Conservation (phyloP, 371 early-diverging fungal genomes). For the Capillidium heterosporum region DNA sequence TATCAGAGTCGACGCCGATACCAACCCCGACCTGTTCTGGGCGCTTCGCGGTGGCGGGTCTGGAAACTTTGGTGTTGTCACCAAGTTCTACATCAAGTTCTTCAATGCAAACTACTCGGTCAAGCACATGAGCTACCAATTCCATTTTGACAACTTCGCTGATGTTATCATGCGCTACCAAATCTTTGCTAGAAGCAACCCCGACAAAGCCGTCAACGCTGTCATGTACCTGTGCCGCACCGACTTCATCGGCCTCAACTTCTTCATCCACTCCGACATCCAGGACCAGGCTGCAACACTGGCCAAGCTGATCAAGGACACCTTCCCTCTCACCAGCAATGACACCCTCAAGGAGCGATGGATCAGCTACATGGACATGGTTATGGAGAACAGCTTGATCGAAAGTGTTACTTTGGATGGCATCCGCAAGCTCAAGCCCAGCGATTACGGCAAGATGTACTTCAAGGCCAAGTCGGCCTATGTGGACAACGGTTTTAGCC, state of each 20-base stretch:
- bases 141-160: conserved; percentile 2
- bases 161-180: background rate
- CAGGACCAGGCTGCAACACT: too few species aligned
- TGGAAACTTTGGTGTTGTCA: conserved; percentile 32
- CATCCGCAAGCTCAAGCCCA: background rate
- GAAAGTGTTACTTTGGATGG: background rate
- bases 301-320: too few species aligned
- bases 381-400: too few species aligned
- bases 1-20: conserved; percentile 15
- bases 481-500: background rate
- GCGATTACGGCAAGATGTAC: background rate
- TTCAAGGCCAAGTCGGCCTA: background rate
- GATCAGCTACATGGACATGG: too few species aligned
- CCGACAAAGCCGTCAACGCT: background rate
- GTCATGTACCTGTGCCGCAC: too few species aligned
- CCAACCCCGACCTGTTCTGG: conserved; percentile 30
- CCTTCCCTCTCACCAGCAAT: too few species aligned
- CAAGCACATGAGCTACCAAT: background rate
- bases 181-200: background rate
- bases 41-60: conserved; percentile 40
- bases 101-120: conserved; percentile 8
- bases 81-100: conserved; percentile 13
- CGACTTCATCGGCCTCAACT: too few species aligned
- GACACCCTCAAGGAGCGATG: too few species aligned
- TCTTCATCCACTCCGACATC: too few species aligned